Conservation (phyloP, 1,284 basidiomycete species). For the Cerrena zonata region DNA sequence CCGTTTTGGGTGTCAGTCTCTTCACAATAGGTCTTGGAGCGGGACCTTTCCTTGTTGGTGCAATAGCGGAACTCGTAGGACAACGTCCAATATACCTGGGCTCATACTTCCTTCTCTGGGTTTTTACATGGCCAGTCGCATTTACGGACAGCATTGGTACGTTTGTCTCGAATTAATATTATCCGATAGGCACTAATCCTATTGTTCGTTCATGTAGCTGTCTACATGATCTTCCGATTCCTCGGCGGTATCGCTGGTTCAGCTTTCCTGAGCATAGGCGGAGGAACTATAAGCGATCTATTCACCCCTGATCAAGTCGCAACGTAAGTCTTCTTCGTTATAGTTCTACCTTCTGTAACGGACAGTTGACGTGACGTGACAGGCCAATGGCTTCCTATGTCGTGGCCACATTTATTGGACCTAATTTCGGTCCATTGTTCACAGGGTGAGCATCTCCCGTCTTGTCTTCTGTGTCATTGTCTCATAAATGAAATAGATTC, state of each 20-base stretch:
- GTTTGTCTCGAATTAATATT: conserved; percentile 4
- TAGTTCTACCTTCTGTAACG: conserved; percentile 2
- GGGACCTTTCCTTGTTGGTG: conserved; percentile 46
- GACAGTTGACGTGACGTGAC: neutral
- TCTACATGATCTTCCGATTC: conserved; percentile 66
- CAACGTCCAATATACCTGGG: conserved; percentile 34
- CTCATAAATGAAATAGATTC: conserved; percentile 24
- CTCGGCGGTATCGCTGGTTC: conserved; percentile 63
- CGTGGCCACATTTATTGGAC: conserved; percentile 66
- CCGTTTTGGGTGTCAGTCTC: conserved; percentile 65
- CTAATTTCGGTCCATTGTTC: conserved; percentile 58
- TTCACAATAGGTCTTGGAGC: conserved; percentile 57
- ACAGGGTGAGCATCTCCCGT: conserved; percentile 40
- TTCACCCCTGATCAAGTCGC: conserved; percentile 61
- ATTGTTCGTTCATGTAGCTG: conserved; percentile 27
- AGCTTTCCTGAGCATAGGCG: conserved; percentile 76
- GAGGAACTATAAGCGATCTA: conserved; percentile 73
- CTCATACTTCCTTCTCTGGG: conserved; percentile 34
- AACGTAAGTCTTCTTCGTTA: conserved; percentile 40
- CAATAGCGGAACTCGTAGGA: conserved; percentile 50
- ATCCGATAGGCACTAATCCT: neutral
- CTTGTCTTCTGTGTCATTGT: neutral
- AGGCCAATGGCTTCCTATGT: conserved; percentile 79
- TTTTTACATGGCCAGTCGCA: conserved; percentile 48
- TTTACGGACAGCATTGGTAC: conserved; percentile 42